Percentiles rank a stretch among this genome's conserved stretches.
These are phyloP conservation scores for Dothistroma septosporum DNA, from an alignment of 2,329 filamentous ascomycete genomes.

Conservation along the genomic window DNA sequence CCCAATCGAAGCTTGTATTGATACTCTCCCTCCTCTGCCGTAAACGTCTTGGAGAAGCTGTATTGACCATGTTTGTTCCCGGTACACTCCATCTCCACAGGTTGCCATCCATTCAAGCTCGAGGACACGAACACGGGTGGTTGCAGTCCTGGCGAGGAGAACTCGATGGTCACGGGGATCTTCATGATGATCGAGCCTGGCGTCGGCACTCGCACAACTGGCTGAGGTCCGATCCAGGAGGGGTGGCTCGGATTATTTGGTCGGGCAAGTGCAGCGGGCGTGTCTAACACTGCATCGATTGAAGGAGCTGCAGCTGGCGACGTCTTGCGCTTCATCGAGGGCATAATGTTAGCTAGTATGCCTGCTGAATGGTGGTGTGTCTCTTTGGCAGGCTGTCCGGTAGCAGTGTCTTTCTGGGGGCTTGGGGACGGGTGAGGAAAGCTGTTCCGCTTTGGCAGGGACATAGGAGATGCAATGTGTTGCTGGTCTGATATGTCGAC, in stretches of 20 bases:
- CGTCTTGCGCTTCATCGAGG: conserved; percentile 2
- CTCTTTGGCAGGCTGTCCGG: neutral
- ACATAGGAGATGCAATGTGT: conserved; percentile 1
- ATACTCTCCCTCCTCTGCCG: conserved; percentile 56
- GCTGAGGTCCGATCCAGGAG: conserved; percentile 31
- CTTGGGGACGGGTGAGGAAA: neutral
- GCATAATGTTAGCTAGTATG: conserved; percentile 8
- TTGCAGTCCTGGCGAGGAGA: conserved; percentile 54
- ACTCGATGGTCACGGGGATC: conserved; percentile 55
- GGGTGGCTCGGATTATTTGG: conserved; percentile 14
- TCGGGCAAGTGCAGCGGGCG: conserved; percentile 2
- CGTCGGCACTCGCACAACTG: conserved; percentile 13
- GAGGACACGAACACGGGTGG: conserved; percentile 69
- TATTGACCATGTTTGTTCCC: conserved; percentile 49
- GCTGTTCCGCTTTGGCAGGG: neutral
- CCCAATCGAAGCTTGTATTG: conserved; percentile 74
- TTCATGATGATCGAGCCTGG: conserved; percentile 29
- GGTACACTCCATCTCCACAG: conserved; percentile 59
- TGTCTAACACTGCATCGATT: conserved; percentile 13
- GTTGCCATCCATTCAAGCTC: conserved; percentile 64
- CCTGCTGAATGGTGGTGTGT: conserved; percentile 2
- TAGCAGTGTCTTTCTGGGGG: neutral
- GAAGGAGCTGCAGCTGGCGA: conserved; percentile 8
- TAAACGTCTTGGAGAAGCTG: conserved; percentile 56
- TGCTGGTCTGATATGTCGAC: conserved; percentile 2